phyloP scores from a whole-genome alignment of 2,329 filamentous ascomycete genomes.

The Ophiostoma populinum region DNA sequence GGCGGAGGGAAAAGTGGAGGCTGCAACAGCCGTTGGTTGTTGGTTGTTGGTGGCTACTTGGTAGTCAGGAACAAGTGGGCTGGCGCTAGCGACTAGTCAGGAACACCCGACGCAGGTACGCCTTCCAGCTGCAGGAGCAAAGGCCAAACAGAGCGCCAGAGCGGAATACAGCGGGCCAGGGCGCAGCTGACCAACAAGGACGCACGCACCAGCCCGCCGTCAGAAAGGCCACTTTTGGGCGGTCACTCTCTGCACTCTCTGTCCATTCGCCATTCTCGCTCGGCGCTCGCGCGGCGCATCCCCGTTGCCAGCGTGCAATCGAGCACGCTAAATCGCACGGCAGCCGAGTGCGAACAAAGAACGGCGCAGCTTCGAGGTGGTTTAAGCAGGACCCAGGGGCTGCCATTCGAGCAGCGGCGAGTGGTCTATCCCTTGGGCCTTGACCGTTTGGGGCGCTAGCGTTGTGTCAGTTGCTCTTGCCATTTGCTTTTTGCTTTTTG shows the following conservation, averaged over 20 bases:
- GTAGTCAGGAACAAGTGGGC: constrained; percentile 2
- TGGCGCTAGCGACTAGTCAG: constrained; percentile 1
- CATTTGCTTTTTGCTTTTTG: no score
- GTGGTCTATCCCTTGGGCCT: not conserved
- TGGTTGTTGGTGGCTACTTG: no score
- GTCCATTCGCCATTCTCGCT: no score
- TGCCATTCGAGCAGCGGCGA: not conserved
- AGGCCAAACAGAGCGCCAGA: no score
- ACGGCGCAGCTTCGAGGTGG: not conserved
- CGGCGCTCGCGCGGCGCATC: no score
- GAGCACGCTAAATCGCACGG: not conserved
- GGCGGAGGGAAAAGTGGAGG: no score
- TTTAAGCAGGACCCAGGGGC: constrained; percentile 1
- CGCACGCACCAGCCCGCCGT: not conserved
- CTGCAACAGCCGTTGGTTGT: no score
- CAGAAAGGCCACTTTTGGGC: not conserved
- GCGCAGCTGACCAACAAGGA: not conserved
- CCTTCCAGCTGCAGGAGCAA: no score
- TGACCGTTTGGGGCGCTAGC: not conserved
- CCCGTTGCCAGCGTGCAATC: no score
- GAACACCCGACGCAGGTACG: constrained; percentile 1
- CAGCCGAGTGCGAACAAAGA: not conserved
- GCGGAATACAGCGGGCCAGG: no score
- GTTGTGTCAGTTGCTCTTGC: not conserved
- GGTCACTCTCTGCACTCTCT: no score